Percentiles rank a stretch among this genome's conserved stretches.
These are phyloP conservation scores for Fusarium sarcochroum DNA, from an alignment of 2,329 filamentous ascomycete species.

Conservation along the genomic window DNA sequence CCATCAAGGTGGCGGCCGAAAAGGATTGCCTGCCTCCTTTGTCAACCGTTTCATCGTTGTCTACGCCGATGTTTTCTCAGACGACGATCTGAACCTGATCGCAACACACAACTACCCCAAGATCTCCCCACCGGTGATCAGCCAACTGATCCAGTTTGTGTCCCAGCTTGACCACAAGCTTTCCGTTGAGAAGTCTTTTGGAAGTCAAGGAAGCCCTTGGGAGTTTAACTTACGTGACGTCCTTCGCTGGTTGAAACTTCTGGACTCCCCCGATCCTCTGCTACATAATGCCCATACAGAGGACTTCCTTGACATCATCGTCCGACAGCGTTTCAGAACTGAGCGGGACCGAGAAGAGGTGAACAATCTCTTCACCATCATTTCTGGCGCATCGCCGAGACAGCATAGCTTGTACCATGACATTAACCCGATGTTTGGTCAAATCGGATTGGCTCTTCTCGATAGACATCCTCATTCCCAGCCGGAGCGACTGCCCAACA, in stretches of 20 bases:
- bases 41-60: constrained; percentile 99
- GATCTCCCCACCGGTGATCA: constrained; percentile 71
- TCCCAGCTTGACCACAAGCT: constrained; percentile 82
- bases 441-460: constrained; percentile 84
- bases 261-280: constrained; percentile 66
- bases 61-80: constrained; percentile 90
- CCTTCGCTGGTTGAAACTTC: constrained; percentile 85
- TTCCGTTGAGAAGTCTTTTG: constrained; percentile 70
- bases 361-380: constrained; percentile 73
- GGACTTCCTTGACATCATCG: constrained; percentile 86
- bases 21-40: constrained; percentile 94
- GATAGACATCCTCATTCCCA: constrained; percentile 70
- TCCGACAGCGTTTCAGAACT: constrained; percentile 89
- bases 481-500: constrained; percentile 64
- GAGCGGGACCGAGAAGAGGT: constrained; percentile 76
- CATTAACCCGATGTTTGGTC: constrained; percentile 74
- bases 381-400: constrained; percentile 69
- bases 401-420: constrained; percentile 80
- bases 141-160: constrained; percentile 83
- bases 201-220: constrained; percentile 83
- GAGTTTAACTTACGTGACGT: constrained; percentile 96
- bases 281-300: constrained; percentile 71
- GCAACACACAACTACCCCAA: constrained; percentile 82
- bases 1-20: constrained; percentile 94
- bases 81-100: constrained; percentile 85